These are phyloP conservation scores for Hydrangea macrophylla DNA, from an alignment of 148 eudicot species.

Conservation along the genomic window DNA sequence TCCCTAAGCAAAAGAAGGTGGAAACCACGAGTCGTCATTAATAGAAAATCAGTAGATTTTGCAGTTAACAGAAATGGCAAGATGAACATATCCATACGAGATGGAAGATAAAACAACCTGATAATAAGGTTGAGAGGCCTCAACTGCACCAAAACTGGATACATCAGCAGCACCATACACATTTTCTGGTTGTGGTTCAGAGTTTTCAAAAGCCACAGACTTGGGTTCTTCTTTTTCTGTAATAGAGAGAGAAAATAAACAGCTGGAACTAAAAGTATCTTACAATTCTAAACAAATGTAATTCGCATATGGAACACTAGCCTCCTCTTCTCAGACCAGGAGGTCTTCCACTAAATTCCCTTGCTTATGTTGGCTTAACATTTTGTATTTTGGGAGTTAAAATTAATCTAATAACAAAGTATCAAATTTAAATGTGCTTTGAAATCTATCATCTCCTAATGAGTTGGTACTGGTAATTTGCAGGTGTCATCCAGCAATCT, in stretches of 20 bases:
- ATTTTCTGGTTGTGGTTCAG: conserved; percentile 35
- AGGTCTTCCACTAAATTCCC: no score
- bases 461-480: no score
- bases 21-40: not conserved
- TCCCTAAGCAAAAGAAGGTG: conserved; percentile 28
- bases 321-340: no score
- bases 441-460: no score
- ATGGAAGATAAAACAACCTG: conserved; percentile 31
- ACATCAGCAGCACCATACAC: conserved; percentile 45
- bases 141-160: conserved; percentile 30
- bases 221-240: conserved; percentile 48
- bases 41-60: not conserved
- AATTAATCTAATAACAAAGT: no score
- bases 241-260: not conserved
- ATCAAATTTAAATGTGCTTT: no score
- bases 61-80: conserved; percentile 5
- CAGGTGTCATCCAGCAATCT: no score
- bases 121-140: conserved; percentile 55
- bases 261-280: not conserved
- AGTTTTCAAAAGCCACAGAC: conserved; percentile 33
- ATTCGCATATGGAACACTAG: no score
- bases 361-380: no score
- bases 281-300: no score
- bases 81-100: not conserved
- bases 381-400: no score